phyloP scores from a whole-genome alignment of 805 yeast genomes.

The Lachancea fermentati region DNA sequence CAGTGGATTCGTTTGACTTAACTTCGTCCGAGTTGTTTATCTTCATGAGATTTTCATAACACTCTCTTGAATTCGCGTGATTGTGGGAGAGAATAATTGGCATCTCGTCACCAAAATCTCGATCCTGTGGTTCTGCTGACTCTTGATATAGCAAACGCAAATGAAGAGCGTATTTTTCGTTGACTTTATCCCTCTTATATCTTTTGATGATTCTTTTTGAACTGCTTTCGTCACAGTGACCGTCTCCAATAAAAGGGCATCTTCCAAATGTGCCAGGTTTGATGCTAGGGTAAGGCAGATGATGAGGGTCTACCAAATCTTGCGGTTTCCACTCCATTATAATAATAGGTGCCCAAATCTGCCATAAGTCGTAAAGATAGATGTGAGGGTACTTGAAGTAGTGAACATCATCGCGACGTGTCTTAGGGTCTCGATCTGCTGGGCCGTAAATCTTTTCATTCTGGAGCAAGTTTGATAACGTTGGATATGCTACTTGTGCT shows the following conservation, averaged over 20 bases:
- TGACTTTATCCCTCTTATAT: constrained; percentile 27
- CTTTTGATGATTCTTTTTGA: constrained; percentile 29
- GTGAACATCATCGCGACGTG: constrained; percentile 76
- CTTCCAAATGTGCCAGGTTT: constrained; percentile 48
- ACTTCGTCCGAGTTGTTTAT: background rate
- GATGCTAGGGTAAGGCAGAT: constrained; percentile 31
- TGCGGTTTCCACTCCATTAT: constrained; percentile 69
- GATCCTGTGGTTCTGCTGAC: constrained; percentile 21
- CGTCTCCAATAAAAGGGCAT: constrained; percentile 74
- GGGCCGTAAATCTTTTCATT: constrained; percentile 87
- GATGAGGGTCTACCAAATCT: constrained; percentile 32
- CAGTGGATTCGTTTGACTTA: background rate
- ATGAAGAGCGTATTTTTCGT: constrained; percentile 28
- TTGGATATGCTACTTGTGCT: constrained; percentile 27
- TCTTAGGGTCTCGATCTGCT: constrained; percentile 80
- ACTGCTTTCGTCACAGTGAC: constrained; percentile 25
- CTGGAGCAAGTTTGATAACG: constrained; percentile 58
- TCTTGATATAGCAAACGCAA: constrained; percentile 29
- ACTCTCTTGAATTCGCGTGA: constrained; percentile 4
- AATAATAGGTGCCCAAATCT: constrained; percentile 73
- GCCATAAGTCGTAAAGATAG: constrained; percentile 74
- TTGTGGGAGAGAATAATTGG: constrained; percentile 9
- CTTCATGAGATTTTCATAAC: background rate
- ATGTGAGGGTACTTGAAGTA: constrained; percentile 73
- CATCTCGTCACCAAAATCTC: constrained; percentile 2